Percentiles rank a stretch among this genome's conserved stretches.
Conservation (phyloP, 352 stramenopile species). For the Phytophthora parvispora region DNA sequence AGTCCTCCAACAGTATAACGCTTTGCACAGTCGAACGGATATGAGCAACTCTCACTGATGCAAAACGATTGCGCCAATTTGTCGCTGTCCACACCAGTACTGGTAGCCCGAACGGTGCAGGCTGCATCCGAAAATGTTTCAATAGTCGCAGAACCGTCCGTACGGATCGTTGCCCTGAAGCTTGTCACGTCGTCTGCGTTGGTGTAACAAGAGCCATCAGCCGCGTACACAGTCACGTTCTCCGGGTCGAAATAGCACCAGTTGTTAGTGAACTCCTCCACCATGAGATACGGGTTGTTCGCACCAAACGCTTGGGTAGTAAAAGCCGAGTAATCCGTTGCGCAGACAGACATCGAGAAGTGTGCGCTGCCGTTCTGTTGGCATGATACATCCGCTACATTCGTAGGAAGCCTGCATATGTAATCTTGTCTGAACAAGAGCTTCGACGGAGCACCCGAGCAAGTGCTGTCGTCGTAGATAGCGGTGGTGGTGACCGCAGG, state of each 20-base stretch:
- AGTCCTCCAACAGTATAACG: slow-evolving; percentile 8
- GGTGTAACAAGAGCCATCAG: slow-evolving; percentile 7
- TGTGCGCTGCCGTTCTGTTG: neutral
- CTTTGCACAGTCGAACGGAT: neutral
- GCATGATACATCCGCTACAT: neutral
- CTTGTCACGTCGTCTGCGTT: slow-evolving; percentile 9
- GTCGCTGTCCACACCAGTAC: neutral
- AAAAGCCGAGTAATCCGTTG: neutral
- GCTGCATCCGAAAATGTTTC: neutral
- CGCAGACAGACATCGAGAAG: neutral
- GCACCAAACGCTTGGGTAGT: neutral
- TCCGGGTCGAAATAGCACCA: neutral
- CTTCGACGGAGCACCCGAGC: too few species aligned
- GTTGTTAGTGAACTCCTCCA: neutral
- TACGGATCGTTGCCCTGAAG: slow-evolving; percentile 1
- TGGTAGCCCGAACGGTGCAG: too few species aligned
- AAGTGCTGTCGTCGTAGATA: too few species aligned
- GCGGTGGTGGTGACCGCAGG: too few species aligned
- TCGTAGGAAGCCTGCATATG: neutral
- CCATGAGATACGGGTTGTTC: neutral
- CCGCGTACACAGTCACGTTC: neutral
- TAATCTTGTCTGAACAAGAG: too few species aligned
- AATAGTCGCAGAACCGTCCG: neutral
- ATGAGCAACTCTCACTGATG: too few species aligned
- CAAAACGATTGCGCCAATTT: too few species aligned